Base-by-base conservation (phyloP, 2,329 filamentous ascomycete species). In the Claviceps citrina region DNA sequence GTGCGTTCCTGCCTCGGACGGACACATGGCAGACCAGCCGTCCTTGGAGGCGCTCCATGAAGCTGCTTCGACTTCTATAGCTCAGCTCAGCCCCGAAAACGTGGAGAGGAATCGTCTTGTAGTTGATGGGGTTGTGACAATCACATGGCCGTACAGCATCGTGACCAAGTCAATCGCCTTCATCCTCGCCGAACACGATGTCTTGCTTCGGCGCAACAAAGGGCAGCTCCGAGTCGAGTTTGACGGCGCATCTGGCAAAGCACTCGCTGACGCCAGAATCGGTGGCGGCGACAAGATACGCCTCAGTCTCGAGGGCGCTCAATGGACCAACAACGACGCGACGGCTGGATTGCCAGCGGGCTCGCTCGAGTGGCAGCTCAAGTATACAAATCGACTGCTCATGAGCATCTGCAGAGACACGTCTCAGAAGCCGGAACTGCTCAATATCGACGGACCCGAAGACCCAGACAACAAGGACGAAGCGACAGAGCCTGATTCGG, bases 121-220 rank as follows among this genome's bases (percentile, higher is more conserved):
- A 10, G 60, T 94, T 25, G 70, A 74, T 43, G 86, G 83, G 30
- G 67, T 82, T 13, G 75, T 95, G 18, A 89, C 85, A 7, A 75
- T 96, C 27, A 78, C 84, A 43, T 96, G 89, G 87, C 89, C 89
- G 0, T 95, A 84, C 59, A 94, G 83, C 47, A 81, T 81, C 18
- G 76, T 84, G 20, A 81, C 73, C 24, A 73, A 72, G 39, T 77
- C 77, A 30, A 71, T 86, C 48, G 80, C 84, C 20, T 78, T 95
- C 38, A 71, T 93, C 16, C 71, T 96, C 26, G 83, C 83, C 34
- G 87, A 95, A 51, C 77, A 78, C 34, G 85, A 95, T 56, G 82
- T 87, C 52, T 80, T 84, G 36, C 68, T 89, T 38, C 82, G 89
- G 41, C 75, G 76, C 46, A 68, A 71, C 31, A 80, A 74, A 48